Conservation (phyloP, 192 early-diverging fungal species). For the Rhizophagus sp. region DNA sequence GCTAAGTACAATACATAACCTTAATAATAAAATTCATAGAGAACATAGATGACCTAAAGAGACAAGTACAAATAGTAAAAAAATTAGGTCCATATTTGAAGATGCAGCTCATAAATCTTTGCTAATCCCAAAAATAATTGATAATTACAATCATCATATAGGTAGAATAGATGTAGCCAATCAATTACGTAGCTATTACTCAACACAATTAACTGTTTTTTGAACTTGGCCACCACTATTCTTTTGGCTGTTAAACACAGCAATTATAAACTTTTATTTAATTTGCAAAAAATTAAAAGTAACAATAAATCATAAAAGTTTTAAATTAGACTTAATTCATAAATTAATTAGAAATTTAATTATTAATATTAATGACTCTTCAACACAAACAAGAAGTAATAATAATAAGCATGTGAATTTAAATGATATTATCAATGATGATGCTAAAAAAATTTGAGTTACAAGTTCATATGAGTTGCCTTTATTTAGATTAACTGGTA, state of each 20-base stretch:
- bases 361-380: not conserved
- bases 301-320: not conserved
- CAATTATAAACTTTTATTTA: not conserved
- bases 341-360: not conserved
- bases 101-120: constrained; percentile 7
- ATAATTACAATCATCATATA: constrained; percentile 35
- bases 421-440: too few relatives aligned
- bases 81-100: constrained; percentile 28
- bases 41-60: not conserved
- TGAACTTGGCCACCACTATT: not conserved
- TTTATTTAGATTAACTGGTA: too few relatives aligned
- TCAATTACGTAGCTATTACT: not conserved
- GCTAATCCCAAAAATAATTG: constrained; percentile 28
- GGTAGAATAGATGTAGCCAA: not conserved
- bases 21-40: not conserved
- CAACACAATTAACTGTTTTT: not conserved
- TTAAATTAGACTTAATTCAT: not conserved
- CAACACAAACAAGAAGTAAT: too few relatives aligned
- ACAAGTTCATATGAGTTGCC: too few relatives aligned
- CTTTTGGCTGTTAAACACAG: not conserved
- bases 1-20: constrained; percentile 28
- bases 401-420: too few relatives aligned
- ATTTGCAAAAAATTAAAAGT: not conserved
- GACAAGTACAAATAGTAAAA: too few relatives aligned
- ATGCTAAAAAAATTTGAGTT: too few relatives aligned